A percentile compares a stretch with the other conserved stretches of the same genome.
phyloP scores from a whole-genome alignment of 1,284 basidiomycete species.

The Sporisorium iseilematis-ciliati region DNA sequence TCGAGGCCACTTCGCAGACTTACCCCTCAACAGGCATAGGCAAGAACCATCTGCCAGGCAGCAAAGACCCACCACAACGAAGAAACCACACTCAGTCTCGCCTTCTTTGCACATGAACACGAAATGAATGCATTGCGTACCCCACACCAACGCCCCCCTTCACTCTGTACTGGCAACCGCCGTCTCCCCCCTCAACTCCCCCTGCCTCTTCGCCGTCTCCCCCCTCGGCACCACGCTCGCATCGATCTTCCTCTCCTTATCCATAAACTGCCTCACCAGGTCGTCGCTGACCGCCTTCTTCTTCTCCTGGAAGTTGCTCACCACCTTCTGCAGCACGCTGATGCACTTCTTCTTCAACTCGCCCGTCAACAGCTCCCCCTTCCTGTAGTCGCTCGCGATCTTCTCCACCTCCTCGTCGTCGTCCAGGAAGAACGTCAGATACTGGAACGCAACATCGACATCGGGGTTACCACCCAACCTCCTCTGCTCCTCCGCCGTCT shows the following conservation, averaged over 20 bases:
- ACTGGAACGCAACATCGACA: constrained; percentile 96
- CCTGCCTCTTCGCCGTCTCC: constrained; percentile 52
- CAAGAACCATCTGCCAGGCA: no score
- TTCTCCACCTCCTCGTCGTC: constrained; percentile 87
- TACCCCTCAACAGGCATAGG: no score
- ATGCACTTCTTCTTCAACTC: constrained; percentile 94
- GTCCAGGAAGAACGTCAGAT: constrained; percentile 95
- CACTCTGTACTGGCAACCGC: constrained; percentile 32
- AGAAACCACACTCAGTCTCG: no score
- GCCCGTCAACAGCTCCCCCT: constrained; percentile 87
- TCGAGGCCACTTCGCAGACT: no score
- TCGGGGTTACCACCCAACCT: constrained; percentile 90
- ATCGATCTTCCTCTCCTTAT: constrained; percentile 80
- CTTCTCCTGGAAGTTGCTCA: constrained; percentile 89
- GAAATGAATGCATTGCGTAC: no score
- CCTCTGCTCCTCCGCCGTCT: constrained; percentile 93
- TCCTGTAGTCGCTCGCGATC: constrained; percentile 90
- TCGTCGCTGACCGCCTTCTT: constrained; percentile 86
- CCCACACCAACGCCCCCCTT: constrained; percentile 18
- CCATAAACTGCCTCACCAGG: constrained; percentile 84
- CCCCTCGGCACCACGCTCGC: constrained; percentile 45
- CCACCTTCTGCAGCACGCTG: constrained; percentile 83
- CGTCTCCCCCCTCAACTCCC: constrained; percentile 38
- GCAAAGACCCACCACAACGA: no score
- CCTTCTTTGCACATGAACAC: no score